Evolutionary conservation across 257 asterid species (phyloP), one percentile per base, ranked within the genome.

Genomic region (Eucommia ulmoides): DNA sequence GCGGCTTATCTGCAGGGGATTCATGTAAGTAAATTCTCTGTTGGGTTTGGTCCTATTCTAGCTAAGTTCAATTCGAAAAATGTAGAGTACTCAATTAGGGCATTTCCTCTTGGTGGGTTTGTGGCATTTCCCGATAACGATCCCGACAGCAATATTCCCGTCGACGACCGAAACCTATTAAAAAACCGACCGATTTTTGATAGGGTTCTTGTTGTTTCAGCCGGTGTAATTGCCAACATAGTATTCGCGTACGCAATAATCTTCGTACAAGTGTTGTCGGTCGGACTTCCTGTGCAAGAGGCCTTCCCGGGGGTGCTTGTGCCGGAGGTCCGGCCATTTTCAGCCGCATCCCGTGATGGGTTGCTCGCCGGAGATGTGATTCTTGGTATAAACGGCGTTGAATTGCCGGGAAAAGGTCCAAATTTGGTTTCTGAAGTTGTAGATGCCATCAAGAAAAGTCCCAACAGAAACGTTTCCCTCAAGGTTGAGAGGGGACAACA

Each of bases 101-200:
- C 96, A 6, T 78, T 91, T 61, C 98, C 98, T 42, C 80, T 91
- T 22, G 98, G 98, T 62, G 98, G 98, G 20, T 91, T 82, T 66
- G 98, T 91, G 55, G 98, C 87, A 0, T 91, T 91, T 52, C 98
- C 98, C 41, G 98, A 91, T 77, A 86, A 91, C 70, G 96, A 91
- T 68, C 96, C 96, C 2, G 86, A 85, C 16, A 91, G 96, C 59
- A 94, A 71, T 64, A 91, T 91, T 47, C 98, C 98, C 0, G 76
- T 70, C 1, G 96, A 86, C 52, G 96, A 91, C 62, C 74, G 24
- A 64, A 86, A 91, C 68, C 67, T 91, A 57, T 69, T 91, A 57
- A 91, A 84, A 58, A 91, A 91, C 50, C 69, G 98, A 67, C 98
- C 98, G 0, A 73, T 86, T 1, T 49, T 81, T 23, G 98, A 91